These are phyloP conservation scores for Scedosporium boydii DNA, from an alignment of 2,329 filamentous ascomycete species.

Conservation along the genomic window DNA sequence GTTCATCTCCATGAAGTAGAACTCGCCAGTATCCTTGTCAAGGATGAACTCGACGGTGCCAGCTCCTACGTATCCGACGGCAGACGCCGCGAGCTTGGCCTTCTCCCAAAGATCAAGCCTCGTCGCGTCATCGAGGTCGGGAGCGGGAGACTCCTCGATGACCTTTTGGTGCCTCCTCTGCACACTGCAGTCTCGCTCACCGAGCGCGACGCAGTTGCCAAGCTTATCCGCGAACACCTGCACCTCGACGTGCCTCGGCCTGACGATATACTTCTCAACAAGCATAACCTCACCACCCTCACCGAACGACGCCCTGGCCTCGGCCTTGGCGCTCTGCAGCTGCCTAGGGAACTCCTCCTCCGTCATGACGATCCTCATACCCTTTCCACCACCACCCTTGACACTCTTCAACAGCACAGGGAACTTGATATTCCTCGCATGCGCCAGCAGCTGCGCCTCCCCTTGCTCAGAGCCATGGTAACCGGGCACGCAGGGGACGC, in stretches of 20 bases:
- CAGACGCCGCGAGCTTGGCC: slow-evolving; percentile 56
- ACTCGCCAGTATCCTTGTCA: slow-evolving; percentile 70
- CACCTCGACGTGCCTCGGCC: slow-evolving; percentile 78
- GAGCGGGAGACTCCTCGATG: slow-evolving; percentile 79
- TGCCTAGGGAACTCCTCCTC: slow-evolving; percentile 62
- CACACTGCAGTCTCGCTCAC: slow-evolving; percentile 81
- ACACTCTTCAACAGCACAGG: slow-evolving; percentile 74
- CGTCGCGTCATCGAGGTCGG: slow-evolving; percentile 49
- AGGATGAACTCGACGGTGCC: slow-evolving; percentile 89
- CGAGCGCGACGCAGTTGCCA: slow-evolving; percentile 72
- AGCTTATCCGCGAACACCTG: slow-evolving; percentile 80
- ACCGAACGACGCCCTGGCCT: slow-evolving; percentile 72
- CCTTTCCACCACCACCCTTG: slow-evolving; percentile 74
- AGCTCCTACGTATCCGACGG: slow-evolving; percentile 79
- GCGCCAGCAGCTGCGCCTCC: slow-evolving; percentile 45
- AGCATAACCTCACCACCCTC: slow-evolving; percentile 72
- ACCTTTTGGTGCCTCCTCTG: slow-evolving; percentile 87
- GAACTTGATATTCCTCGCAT: slow-evolving; percentile 62
- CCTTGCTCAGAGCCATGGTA: slow-evolving; percentile 87
- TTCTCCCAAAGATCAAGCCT: slow-evolving; percentile 55
- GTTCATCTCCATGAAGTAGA: slow-evolving; percentile 78
- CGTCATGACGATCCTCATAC: slow-evolving; percentile 64
- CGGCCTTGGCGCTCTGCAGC: slow-evolving; percentile 61
- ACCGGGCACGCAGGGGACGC: slow-evolving; percentile 90
- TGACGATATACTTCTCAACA: slow-evolving; percentile 73